These are phyloP conservation scores for Sporopachydermia lactativora DNA, from an alignment of 805 yeast genomes.

Conservation along the genomic window DNA sequence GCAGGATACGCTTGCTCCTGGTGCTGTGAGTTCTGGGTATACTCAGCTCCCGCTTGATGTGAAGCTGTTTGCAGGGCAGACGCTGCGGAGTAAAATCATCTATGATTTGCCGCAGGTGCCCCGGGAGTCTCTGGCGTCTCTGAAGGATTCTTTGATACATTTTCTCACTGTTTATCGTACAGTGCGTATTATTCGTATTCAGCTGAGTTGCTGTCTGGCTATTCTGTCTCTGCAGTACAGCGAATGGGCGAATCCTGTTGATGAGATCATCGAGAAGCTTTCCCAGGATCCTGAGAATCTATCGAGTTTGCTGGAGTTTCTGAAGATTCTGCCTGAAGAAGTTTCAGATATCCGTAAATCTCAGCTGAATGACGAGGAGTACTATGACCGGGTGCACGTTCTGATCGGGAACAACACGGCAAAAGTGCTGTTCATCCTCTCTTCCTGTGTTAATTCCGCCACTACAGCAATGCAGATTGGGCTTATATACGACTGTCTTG, in stretches of 20 bases:
- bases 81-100: slow-evolving; percentile 68
- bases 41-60: slow-evolving; percentile 32
- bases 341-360: slow-evolving; percentile 62
- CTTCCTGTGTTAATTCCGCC: slow-evolving; percentile 30
- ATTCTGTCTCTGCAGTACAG: slow-evolving; percentile 68
- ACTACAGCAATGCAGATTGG: slow-evolving; percentile 19
- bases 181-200: slow-evolving; percentile 55
- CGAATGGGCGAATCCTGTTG: slow-evolving; percentile 57
- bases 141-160: slow-evolving; percentile 54
- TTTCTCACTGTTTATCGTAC: slow-evolving; percentile 34
- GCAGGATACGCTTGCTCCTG: slow-evolving; percentile 4
- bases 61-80: slow-evolving; percentile 81
- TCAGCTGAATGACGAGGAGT: slow-evolving; percentile 73
- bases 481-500: slow-evolving; percentile 57
- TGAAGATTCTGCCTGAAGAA: slow-evolving; percentile 87
- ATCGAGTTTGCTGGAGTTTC: slow-evolving; percentile 53
- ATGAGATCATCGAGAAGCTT: slow-evolving; percentile 44
- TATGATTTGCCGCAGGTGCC: slow-evolving; percentile 78
- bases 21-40: slow-evolving; percentile 7
- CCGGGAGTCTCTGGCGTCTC: slow-evolving; percentile 33
- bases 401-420: slow-evolving; percentile 56
- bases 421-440: slow-evolving; percentile 48
- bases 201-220: slow-evolving; percentile 68
- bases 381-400: slow-evolving; percentile 43
- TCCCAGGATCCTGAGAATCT: slow-evolving; percentile 25